Conservation (phyloP, 2,329 filamentous ascomycete genomes). For the Zymoseptoria crescenta region DNA sequence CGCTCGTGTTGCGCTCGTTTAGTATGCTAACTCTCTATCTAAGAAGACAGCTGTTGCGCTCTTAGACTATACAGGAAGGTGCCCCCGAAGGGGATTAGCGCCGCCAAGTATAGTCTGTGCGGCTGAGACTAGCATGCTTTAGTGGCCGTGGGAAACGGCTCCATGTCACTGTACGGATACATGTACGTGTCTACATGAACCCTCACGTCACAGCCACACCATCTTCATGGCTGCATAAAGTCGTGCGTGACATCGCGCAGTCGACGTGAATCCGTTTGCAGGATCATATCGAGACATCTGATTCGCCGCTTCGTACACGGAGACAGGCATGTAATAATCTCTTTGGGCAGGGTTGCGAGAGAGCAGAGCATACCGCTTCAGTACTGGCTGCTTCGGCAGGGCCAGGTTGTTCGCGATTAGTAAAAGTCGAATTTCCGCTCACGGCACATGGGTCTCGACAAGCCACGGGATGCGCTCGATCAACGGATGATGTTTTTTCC, state of each 20-base stretch:
- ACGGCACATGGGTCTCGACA: neutral
- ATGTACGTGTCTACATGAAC: too few relatives aligned
- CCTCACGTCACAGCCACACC: neutral
- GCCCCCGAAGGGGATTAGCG: too few relatives aligned
- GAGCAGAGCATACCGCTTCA: neutral
- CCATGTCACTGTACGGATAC: too few relatives aligned
- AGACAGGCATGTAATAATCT: neutral
- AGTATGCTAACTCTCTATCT: too few relatives aligned
- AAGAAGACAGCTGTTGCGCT: too few relatives aligned
- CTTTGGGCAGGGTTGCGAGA: neutral
- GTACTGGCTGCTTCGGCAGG: neutral
- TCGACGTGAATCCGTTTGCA: neutral
- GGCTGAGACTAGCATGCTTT: neutral
- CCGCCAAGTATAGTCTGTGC: too few relatives aligned
- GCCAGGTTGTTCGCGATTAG: neutral
- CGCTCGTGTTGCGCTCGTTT: too few relatives aligned
- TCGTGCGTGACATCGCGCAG: neutral
- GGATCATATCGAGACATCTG: neutral
- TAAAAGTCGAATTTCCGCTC: neutral
- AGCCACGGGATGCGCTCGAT: neutral
- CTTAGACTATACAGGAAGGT: too few relatives aligned
- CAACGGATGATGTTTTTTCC: neutral
- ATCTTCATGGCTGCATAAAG: neutral
- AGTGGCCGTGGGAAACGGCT: neutral
- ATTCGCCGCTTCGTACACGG: neutral